These are phyloP conservation scores for Trametes coccinea DNA, from an alignment of 768 basidiomycete species.

Conservation along the genomic window DNA sequence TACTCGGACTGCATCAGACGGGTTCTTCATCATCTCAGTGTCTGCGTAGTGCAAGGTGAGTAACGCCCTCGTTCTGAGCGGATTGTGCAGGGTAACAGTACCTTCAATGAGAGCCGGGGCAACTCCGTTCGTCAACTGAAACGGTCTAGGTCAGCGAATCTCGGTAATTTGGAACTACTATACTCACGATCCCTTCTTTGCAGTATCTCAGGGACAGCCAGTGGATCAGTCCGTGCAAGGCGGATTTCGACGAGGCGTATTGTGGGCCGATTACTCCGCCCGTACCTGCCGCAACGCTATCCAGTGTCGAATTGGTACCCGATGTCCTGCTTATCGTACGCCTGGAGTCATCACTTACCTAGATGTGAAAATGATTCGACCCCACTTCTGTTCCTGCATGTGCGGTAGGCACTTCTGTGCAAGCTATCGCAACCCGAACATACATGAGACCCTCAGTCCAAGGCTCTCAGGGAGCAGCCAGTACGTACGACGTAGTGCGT, in stretches of 20 bases:
- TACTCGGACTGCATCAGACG: slow-evolving; percentile 37
- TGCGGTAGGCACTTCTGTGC: slow-evolving; percentile 52
- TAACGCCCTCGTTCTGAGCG: not conserved
- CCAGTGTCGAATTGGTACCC: no score
- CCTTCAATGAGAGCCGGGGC: slow-evolving; percentile 53
- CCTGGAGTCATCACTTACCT: slow-evolving; percentile 35
- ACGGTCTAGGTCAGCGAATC: no score
- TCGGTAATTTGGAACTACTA: not conserved
- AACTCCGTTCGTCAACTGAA: slow-evolving; percentile 52
- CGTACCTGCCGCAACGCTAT: slow-evolving; percentile 50
- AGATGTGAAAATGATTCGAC: slow-evolving; percentile 52
- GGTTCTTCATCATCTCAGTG: slow-evolving; percentile 50
- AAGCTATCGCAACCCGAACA: slow-evolving; percentile 35
- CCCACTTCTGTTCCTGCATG: slow-evolving; percentile 51
- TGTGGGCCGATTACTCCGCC: slow-evolving; percentile 59
- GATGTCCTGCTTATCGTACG: not conserved
- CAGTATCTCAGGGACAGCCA: slow-evolving; percentile 54
- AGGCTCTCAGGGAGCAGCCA: not conserved
- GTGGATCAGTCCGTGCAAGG: slow-evolving; percentile 53
- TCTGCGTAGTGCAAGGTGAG: slow-evolving; percentile 28
- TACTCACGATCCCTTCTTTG: slow-evolving; percentile 49
- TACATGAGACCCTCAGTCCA: not conserved
- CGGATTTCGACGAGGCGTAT: slow-evolving; percentile 57
- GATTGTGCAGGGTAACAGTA: slow-evolving; percentile 15
- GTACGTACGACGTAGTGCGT: slow-evolving; percentile 45